Evolutionary conservation across 306 rosid species (phyloP).

Genomic region (Astragalus membranaceus): DNA sequence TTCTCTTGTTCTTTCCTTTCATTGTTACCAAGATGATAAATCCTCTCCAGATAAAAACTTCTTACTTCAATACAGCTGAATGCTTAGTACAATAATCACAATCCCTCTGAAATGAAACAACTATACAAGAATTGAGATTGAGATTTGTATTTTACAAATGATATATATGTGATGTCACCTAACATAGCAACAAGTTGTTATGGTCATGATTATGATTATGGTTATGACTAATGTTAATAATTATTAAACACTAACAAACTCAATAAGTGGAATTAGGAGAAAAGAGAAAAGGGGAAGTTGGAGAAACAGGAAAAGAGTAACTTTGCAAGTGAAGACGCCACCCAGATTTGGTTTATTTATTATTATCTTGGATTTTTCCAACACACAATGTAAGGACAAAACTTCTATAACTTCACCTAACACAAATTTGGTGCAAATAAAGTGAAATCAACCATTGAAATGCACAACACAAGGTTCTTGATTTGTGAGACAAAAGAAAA

Average conservation of each 20-base stretch:
- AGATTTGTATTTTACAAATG: slow-evolving; percentile 9
- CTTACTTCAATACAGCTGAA: slow-evolving; percentile 27
- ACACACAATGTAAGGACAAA: slow-evolving; percentile 5
- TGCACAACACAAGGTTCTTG: neutral
- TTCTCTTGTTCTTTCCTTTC: slow-evolving; percentile 68
- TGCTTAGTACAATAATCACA: slow-evolving; percentile 13
- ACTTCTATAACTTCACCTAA: neutral
- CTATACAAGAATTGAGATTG: slow-evolving; percentile 1
- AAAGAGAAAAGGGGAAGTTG: neutral
- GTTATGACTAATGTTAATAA: neutral
- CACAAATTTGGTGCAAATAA: slow-evolving; percentile 8
- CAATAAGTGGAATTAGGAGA: neutral
- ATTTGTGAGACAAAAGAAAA: neutral
- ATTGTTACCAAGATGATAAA: slow-evolving; percentile 27
- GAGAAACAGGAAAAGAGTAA: slow-evolving; percentile 1
- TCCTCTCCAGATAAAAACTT: slow-evolving; percentile 8
- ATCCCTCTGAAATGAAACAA: slow-evolving; percentile 25
- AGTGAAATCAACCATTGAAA: neutral
- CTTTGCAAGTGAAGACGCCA: slow-evolving; percentile 4
- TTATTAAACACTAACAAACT: neutral
- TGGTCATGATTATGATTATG: neutral
- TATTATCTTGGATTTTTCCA: neutral
- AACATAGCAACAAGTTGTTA: neutral
- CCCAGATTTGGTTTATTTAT: neutral
- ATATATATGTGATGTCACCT: neutral